These are phyloP conservation scores for Pythium utonaiense DNA, from an alignment of 352 stramenopile species.

Conservation along the genomic window DNA sequence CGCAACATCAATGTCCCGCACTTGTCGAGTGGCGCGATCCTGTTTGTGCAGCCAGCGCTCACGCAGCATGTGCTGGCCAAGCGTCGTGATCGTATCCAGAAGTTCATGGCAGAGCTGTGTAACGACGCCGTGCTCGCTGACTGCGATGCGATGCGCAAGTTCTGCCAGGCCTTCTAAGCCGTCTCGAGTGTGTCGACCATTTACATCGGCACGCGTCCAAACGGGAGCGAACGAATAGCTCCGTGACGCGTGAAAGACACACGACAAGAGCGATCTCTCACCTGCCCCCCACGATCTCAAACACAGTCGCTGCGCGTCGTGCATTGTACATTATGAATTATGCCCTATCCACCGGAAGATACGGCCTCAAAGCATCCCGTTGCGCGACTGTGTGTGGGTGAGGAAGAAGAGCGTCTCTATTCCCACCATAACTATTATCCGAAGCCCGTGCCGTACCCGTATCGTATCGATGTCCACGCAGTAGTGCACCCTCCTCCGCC, in stretches of 20 bases:
- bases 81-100: conserved; percentile 49
- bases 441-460: neutral
- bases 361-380: neutral
- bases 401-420: neutral
- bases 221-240: neutral
- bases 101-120: conserved; percentile 56
- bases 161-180: conserved; percentile 71
- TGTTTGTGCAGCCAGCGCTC: conserved; percentile 68
- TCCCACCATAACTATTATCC: neutral
- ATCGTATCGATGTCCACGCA: neutral
- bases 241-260: neutral
- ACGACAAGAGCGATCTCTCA: neutral
- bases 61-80: conserved; percentile 65
- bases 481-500: neutral
- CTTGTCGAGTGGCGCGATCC: conserved; percentile 53
- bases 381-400: neutral
- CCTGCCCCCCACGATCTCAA: neutral
- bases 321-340: conserved; percentile 2
- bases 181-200: neutral
- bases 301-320: neutral
- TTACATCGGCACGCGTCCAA: neutral
- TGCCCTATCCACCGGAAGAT: conserved; percentile 9
- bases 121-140: conserved; percentile 42
- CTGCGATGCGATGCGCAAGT: conserved; percentile 57
- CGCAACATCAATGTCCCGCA: conserved; percentile 50